These are phyloP conservation scores for Cercospora brassicicola DNA, from an alignment of 2,329 filamentous ascomycete species.

Conservation along the genomic window DNA sequence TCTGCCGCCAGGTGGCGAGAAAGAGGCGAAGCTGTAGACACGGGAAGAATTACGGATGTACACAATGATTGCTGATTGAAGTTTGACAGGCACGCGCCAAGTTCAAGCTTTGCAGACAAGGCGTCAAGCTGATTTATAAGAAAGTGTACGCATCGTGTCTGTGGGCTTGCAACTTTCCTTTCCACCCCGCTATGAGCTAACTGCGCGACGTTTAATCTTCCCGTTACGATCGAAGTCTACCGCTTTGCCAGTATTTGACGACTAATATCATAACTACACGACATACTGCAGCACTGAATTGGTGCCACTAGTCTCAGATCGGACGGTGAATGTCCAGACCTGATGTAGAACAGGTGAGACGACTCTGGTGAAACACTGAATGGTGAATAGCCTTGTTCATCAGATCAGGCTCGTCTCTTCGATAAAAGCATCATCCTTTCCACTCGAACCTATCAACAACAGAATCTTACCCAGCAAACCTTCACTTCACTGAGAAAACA, in stretches of 20 bases:
- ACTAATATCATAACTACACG: not conserved
- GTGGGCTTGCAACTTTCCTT: not conserved
- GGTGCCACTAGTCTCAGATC: not conserved
- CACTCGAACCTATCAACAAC: not conserved
- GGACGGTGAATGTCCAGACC: not conserved
- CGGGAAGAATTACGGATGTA: not conserved
- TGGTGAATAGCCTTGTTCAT: not conserved
- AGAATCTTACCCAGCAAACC: not conserved
- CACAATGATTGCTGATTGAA: not conserved
- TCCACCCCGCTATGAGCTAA: not conserved
- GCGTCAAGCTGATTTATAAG: not conserved
- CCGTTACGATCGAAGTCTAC: not conserved
- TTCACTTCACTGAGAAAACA: not conserved
- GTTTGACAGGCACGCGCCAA: not conserved
- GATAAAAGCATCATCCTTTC: not conserved
- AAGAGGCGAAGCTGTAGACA: constrained; percentile 13
- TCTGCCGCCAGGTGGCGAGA: constrained; percentile 14
- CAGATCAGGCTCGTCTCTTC: not conserved
- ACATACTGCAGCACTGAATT: not conserved
- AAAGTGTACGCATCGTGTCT: not conserved
- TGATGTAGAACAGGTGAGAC: not conserved
- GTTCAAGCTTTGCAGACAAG: not conserved
- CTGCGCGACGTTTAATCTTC: not conserved
- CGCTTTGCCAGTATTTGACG: not conserved
- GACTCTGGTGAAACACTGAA: not conserved